phyloP scores from a whole-genome alignment of 192 early-diverging fungal species.

The Oehlia diaphana region DNA sequence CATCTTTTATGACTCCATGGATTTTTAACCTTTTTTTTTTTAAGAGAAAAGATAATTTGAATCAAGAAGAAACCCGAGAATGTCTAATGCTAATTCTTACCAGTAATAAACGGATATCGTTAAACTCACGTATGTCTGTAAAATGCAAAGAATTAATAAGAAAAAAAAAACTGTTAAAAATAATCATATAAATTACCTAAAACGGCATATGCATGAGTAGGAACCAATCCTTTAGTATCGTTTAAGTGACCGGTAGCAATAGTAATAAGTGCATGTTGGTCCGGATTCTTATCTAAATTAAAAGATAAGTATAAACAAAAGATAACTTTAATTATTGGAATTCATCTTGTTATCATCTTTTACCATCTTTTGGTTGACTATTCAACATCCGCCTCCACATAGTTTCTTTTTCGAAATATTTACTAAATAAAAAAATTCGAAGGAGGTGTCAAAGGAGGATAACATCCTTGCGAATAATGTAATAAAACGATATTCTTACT shows the following conservation, averaged over 20 bases:
- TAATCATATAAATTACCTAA: slow-evolving; percentile 47
- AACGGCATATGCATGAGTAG: slow-evolving; percentile 90
- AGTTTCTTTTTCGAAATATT: slow-evolving; percentile 59
- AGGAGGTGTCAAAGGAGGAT: not conserved
- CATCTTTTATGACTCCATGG: slow-evolving; percentile 91
- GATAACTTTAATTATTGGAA: not conserved
- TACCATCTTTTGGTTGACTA: slow-evolving; percentile 61
- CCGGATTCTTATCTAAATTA: slow-evolving; percentile 35
- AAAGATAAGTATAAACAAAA: not conserved
- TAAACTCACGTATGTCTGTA: slow-evolving; percentile 57
- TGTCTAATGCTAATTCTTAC: slow-evolving; percentile 22
- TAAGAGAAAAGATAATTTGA: not conserved
- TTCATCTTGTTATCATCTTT: not conserved
- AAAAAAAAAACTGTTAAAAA: not conserved
- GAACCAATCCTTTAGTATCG: slow-evolving; percentile 73
- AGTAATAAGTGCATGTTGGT: slow-evolving; percentile 66
- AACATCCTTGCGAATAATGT: not conserved
- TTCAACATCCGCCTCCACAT: slow-evolving; percentile 75
- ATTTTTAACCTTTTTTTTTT: slow-evolving; percentile 65
- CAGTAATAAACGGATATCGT: slow-evolving; percentile 68
- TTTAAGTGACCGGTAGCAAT: slow-evolving; percentile 82
- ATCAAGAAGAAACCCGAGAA: not conserved
- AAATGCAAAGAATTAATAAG: not conserved
- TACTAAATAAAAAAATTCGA: slow-evolving; percentile 20
- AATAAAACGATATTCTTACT: slow-evolving; percentile 37